Base-by-base conservation (phyloP, 176 grass and related monocot genomes). In the Zea mays region DNA sequence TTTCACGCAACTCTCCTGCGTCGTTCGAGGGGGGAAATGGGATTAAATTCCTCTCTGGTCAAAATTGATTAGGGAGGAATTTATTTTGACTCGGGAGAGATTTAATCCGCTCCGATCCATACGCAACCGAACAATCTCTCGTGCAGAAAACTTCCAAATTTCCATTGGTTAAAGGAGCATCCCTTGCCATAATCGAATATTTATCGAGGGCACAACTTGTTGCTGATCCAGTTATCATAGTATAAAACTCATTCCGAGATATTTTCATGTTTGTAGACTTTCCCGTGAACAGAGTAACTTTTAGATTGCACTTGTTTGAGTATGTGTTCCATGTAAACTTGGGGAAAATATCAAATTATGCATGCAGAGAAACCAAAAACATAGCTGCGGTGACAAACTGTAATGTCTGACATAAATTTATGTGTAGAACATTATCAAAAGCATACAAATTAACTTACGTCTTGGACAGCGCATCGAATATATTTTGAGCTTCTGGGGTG, bases 401-500 rank as follows among this genome's bases (percentile, higher is more conserved):
- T 57, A 57, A 72, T 11, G 38, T 13, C 13, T 58, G 17, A 1
- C 11, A 4, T 79, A 7, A 65, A 50, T 67, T 52, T 82, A n/a
- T 44, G 10, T 76, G 34, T 34, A 21, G 38, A 35, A 75, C 68
- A 21, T 43, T 20, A 41, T 65, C n/a, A 46, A 62, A 42, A 85
- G 3, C 15, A 78, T 8, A 77, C 38, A 88, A 60, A 45, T 51
- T 52, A 82, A 73, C 85, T 83, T 90, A 99, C 92, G 92, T 99
- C 78, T 99, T 99, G 39, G 92, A 83, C 70, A 99, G 66, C 72
- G 92, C 96, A 90, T 99, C 90, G 65, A 95, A 99, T 85, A 99
- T 89, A 76, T 81, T 82, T 89, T 99, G 96, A 89, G 90, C 96
- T 71, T 99, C 88, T 41, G 87, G 47, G 72, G 96, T 99, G 67